A percentile compares a stretch with the other conserved stretches of the same genome.
Conservation (phyloP, 306 rosid genomes). For the Vigna hirtella region DNA sequence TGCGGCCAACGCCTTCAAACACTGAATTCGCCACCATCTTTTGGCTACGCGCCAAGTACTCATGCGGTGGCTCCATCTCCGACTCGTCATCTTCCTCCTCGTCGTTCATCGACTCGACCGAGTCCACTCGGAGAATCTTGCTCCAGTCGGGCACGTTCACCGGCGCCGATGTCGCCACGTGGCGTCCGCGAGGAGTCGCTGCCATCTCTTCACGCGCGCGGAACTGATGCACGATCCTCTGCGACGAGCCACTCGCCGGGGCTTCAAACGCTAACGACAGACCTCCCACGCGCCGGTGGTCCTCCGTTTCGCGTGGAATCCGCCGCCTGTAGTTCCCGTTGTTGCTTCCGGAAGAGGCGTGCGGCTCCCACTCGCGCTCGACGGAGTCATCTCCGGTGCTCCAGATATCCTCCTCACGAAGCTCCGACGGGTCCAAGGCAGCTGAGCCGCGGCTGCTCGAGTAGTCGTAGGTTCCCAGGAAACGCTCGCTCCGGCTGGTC, state of each 20-base stretch:
- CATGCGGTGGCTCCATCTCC: constrained; percentile 94
- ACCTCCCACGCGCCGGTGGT: constrained; percentile 57
- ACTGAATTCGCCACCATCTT: constrained; percentile 78
- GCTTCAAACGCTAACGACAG: constrained; percentile 77
- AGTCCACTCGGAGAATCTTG: constrained; percentile 88
- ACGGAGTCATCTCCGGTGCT: constrained; percentile 50
- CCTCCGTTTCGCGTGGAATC: constrained; percentile 48
- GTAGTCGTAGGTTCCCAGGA: constrained; percentile 67
- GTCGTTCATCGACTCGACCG: constrained; percentile 74
- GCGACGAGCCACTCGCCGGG: constrained; percentile 43
- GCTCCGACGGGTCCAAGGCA: constrained; percentile 61
- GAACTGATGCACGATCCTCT: constrained; percentile 81
- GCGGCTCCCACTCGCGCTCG: constrained; percentile 53
- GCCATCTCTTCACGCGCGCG: constrained; percentile 57
- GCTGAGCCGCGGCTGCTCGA: constrained; percentile 46
- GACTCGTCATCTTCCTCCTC: constrained; percentile 49
- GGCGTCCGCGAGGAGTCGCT: constrained; percentile 52
- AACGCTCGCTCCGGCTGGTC: constrained; percentile 74
- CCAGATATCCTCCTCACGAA: constrained; percentile 91
- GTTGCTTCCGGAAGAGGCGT: neutral
- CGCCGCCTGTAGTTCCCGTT: constrained; percentile 48
- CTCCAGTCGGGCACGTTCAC: constrained; percentile 99
- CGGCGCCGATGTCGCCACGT: constrained; percentile 79
- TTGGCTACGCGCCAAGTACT: constrained; percentile 83
- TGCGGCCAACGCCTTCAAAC: constrained; percentile 94